Evolutionary conservation across 2,329 filamentous ascomycete species (phyloP), one percentile per base, ranked within the genome.

Genomic region (Fusarium setosum): DNA sequence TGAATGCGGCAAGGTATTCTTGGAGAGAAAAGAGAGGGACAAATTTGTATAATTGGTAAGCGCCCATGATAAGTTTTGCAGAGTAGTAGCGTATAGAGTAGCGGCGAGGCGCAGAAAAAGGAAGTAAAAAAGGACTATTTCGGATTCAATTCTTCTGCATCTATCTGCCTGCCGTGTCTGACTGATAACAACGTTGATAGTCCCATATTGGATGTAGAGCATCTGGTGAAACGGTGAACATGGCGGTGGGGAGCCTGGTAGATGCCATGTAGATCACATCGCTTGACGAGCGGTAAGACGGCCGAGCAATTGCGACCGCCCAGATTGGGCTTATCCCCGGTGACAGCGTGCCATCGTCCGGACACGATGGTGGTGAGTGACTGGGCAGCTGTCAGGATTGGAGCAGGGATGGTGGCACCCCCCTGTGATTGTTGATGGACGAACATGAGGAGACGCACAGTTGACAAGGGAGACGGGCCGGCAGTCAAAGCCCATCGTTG

Each of bases 391-490:
- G 21, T 54, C 12, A 24, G 29, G 52, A 47, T 48, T 55, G 32
- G 41, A 38, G 38, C 60, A 65, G 56, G 61, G 52, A 41, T 47
- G 20, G 21, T 31, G 21, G 31, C 21, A 18, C 37, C 48, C 60
- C 60, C 35, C 37, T 37, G 18, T 52, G 50, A 40, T n/a, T 60
- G 50, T 45, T 38, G 51, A 44, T 34, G 17, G 61, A 35, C 64
- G 41, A 67, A 67, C 67, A 56, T 67, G 59, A 67, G 41, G 57
- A 61, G 54, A 50, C 44, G 55, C 45, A 51, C 35, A 65, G 60
- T 41, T 67, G 64, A 61, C 56, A 56, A 61, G 63, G 56, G 54
- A 64, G 59, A 61, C 64, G 44, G 60, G 64, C 67, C 63, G 50
- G 50, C 40, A 54, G 50, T 54, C 50, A 54, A 54, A 42, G 32